Conservation (phyloP, 345 rosid species). For the Populus tremula region DNA sequence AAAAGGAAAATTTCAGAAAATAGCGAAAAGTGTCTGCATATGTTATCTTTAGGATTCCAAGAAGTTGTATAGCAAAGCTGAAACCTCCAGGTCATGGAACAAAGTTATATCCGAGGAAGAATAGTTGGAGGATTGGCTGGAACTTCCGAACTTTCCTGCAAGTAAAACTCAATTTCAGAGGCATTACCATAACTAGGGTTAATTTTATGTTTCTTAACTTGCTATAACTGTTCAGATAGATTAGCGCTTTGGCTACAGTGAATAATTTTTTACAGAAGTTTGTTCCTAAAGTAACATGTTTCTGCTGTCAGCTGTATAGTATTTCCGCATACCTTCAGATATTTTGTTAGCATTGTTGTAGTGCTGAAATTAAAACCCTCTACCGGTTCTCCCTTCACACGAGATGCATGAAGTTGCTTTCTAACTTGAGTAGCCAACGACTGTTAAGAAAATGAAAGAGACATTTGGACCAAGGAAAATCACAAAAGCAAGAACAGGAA, state of each 20-base stretch:
- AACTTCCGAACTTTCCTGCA: slow-evolving; percentile 56
- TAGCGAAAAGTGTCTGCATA: no score
- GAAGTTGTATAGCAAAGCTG: no score
- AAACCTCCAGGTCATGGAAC: no score
- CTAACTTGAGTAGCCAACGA: slow-evolving; percentile 87
- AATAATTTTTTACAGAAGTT: not conserved
- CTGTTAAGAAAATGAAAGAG: slow-evolving; percentile 29
- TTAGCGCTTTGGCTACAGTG: not conserved
- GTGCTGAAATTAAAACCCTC: slow-evolving; percentile 94
- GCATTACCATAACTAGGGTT: not conserved
- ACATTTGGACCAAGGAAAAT: not conserved
- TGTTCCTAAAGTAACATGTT: not conserved
- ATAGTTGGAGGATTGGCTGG: slow-evolving; percentile 48
- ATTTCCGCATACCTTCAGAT: slow-evolving; percentile 55
- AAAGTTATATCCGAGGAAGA: slow-evolving; percentile 44
- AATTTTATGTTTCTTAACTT: not conserved
- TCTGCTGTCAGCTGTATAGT: not conserved
- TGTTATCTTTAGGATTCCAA: not conserved
- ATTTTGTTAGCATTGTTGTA: slow-evolving; percentile 58
- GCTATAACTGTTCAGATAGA: not conserved
- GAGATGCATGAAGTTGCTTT: slow-evolving; percentile 77
- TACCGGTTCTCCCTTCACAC: slow-evolving; percentile 55
- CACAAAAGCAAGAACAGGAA: not conserved
- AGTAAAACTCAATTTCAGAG: slow-evolving; percentile 9
- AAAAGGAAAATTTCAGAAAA: not conserved